Percentiles rank a stretch among this genome's conserved stretches.
These are phyloP conservation scores for Ichthyophonus hoferi DNA, from an alignment of 208 protist genomes.

Conservation along the genomic window DNA sequence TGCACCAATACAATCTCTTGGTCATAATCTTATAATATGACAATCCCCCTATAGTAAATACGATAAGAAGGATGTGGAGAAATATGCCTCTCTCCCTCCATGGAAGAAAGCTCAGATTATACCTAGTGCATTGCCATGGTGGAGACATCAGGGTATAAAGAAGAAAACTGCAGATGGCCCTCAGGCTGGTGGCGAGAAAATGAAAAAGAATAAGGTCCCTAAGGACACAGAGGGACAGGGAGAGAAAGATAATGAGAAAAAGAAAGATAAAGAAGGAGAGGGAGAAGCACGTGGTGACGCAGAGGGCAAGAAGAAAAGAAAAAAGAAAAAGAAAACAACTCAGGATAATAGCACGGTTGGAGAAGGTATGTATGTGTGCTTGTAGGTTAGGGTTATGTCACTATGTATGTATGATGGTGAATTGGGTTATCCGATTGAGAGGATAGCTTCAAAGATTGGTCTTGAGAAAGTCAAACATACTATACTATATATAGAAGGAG, in stretches of 20 bases:
- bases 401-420: too few species aligned
- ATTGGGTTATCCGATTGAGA: too few species aligned
- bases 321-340: background rate
- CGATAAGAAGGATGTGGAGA: background rate
- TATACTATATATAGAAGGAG: too few species aligned
- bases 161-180: background rate
- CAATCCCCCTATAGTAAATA: background rate
- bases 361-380: too few species aligned
- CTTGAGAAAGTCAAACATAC: too few species aligned
- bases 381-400: too few species aligned
- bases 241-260: conserved; percentile 4
- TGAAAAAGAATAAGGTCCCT: conserved; percentile 8
- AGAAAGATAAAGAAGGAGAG: conserved; percentile 7
- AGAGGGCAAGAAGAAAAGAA: background rate
- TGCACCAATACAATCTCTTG: too few species aligned
- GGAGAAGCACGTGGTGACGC: background rate
- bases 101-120: background rate
- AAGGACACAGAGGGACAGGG: background rate
- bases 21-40: too few species aligned
- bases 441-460: too few species aligned
- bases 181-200: background rate
- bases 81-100: background rate
- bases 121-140: background rate
- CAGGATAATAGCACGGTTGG: too few species aligned
- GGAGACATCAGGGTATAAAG: background rate